Evolutionary conservation across 495 filamentous ascomycete species (phyloP).

Genomic region (Talaromyces trachyspermus): DNA sequence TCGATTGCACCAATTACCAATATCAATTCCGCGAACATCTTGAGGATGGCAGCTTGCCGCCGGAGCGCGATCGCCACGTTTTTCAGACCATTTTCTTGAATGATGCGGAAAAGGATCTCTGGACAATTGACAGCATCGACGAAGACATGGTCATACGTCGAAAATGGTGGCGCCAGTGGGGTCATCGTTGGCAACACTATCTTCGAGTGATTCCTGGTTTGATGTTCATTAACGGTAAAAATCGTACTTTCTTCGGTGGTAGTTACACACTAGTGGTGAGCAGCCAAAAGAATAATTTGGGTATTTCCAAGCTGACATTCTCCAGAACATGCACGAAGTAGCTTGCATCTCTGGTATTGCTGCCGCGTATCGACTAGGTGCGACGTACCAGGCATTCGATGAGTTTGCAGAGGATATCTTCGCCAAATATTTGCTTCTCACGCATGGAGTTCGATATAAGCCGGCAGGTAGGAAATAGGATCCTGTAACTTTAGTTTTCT

Average conservation of each 20-base stretch:
- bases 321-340: slow-evolving; percentile 71
- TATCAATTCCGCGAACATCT: slow-evolving; percentile 59
- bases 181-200: slow-evolving; percentile 77
- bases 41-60: slow-evolving; percentile 28
- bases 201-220: slow-evolving; percentile 67
- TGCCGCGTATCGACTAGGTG: slow-evolving; percentile 70
- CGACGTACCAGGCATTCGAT: slow-evolving; percentile 60
- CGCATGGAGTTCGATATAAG: slow-evolving; percentile 43
- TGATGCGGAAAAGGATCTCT: slow-evolving; percentile 54
- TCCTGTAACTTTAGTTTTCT: no score
- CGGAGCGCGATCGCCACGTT: slow-evolving; percentile 54
- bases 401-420: slow-evolving; percentile 53
- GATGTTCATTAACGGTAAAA: slow-evolving; percentile 72
- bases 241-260: slow-evolving; percentile 60
- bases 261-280: slow-evolving; percentile 70
- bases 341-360: slow-evolving; percentile 72
- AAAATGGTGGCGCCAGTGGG: slow-evolving; percentile 85
- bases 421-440: slow-evolving; percentile 45
- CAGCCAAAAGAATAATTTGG: no score
- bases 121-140: slow-evolving; percentile 68
- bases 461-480: slow-evolving; percentile 22
- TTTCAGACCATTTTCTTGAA: slow-evolving; percentile 84
- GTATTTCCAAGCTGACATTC: neutral
- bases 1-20: slow-evolving; percentile 82
- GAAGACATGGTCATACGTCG: slow-evolving; percentile 57